Base-by-base conservation (phyloP, 140 eudicot genomes). In the Erigeron philadelphicus region DNA sequence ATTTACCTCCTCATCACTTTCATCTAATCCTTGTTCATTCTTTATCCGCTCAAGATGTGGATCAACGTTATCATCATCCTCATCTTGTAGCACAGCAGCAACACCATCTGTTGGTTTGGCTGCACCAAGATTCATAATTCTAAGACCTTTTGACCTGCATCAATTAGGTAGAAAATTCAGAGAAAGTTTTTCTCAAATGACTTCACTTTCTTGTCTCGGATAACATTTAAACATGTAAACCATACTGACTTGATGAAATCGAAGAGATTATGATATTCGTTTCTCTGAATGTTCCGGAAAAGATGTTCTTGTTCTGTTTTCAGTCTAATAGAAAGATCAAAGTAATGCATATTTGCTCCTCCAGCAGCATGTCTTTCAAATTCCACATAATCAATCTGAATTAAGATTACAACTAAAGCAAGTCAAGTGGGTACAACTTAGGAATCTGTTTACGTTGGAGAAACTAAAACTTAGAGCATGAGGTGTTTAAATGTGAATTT, bases 361-460 rank as follows among this genome's bases (percentile, higher is more conserved):
- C 96, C 98, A 43, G 96, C 98, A 74, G 87, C 91, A 75, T 93
- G 96, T 81, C 98, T 81, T 80, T 93, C 88, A 67, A 93, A 93
- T 79, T 93, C 98, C 81, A 93, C 90, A 80, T 88, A 93, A 63
- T 93, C 98, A 11, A 93, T 93, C 98, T 93, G 50, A 3, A 71
- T 43, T 12, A 31, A 16, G 16, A n/a, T 50, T 11, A 50, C 43
- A 71, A 35, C 23, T 17, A 45, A 67, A 45, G 25, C 31, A 70
- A 61, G 62, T 55, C 45, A 61, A 38, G 11, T 64, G 42, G 65
- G 10, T 38, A 74, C 25, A 46, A 40, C 45, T 40, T 61, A 72
- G 49, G 48, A 64, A 73, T 54, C 59, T 25, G n/a, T 42, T 53
- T 17, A 73, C 38, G 38, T n/a, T 31, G 56, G 48, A 17, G 23